These are phyloP conservation scores for Penicillium occitanis DNA, from an alignment of 2,329 filamentous ascomycete genomes.

Conservation along the genomic window DNA sequence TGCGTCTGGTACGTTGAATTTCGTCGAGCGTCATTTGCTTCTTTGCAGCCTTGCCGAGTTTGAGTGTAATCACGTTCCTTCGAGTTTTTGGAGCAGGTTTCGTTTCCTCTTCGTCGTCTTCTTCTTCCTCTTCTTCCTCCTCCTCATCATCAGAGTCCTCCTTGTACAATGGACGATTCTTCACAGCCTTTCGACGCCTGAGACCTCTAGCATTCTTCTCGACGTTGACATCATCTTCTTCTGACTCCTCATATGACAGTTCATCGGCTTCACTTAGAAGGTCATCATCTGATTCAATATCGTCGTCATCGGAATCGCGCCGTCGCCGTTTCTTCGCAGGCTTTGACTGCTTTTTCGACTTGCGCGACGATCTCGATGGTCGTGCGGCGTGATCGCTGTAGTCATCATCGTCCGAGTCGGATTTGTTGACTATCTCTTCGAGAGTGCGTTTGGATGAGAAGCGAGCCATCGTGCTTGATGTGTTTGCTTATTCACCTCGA, in stretches of 20 bases:
- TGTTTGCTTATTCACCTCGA: neutral
- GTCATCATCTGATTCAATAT: conserved; percentile 39
- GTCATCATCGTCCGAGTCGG: conserved; percentile 48
- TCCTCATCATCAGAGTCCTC: conserved; percentile 50
- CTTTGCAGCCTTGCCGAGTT: conserved; percentile 31
- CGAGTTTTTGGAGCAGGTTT: conserved; percentile 25
- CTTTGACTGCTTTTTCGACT: conserved; percentile 35
- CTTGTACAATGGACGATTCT: conserved; percentile 57
- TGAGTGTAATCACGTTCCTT: conserved; percentile 33
- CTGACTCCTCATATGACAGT: conserved; percentile 45
- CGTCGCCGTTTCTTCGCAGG: conserved; percentile 42
- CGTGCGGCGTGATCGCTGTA: conserved; percentile 42
- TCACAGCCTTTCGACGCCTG: conserved; percentile 56
- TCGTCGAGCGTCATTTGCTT: conserved; percentile 29
- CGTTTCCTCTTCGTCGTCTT: conserved; percentile 24
- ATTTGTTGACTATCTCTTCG: conserved; percentile 45
- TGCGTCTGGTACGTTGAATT: conserved; percentile 47
- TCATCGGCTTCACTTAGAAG: conserved; percentile 43
- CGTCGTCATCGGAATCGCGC: conserved; percentile 47
- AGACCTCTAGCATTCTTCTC: conserved; percentile 60
- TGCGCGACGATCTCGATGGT: conserved; percentile 31
- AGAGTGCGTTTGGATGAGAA: conserved; percentile 39
- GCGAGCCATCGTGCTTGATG: conserved; percentile 33
- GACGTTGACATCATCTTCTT: conserved; percentile 40
- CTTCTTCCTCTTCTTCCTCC: conserved; percentile 32